phyloP scores from a whole-genome alignment of 495 filamentous ascomycete species.

The Lasiosphaeria hispida region DNA sequence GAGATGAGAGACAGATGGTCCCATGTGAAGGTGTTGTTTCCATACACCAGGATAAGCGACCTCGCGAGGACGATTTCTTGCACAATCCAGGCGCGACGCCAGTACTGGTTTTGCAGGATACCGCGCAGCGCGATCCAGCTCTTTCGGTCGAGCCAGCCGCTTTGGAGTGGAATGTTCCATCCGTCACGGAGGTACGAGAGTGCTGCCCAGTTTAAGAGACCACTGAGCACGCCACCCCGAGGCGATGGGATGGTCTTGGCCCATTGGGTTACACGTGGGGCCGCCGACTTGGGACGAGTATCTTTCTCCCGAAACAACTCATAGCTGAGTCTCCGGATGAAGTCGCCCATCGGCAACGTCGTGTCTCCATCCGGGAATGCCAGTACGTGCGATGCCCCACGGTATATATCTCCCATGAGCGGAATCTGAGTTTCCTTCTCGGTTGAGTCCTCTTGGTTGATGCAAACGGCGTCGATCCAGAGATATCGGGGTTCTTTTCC shows the following conservation, averaged over 20 bases:
- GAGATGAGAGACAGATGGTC: slow-evolving; percentile 3
- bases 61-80: slow-evolving; percentile 6
- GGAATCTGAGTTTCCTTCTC: too few species aligned
- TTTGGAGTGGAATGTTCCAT: neutral
- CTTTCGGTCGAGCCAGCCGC: slow-evolving; percentile 3
- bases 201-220: neutral
- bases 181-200: neutral
- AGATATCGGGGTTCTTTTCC: slow-evolving; percentile 1
- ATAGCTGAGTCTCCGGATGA: neutral
- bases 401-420: too few species aligned
- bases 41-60: slow-evolving; percentile 2
- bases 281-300: too few species aligned
- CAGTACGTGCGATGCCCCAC: too few species aligned
- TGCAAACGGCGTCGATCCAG: too few species aligned
- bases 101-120: slow-evolving; percentile 1
- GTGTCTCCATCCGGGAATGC: neutral
- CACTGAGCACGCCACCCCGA: neutral
- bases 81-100: slow-evolving; percentile 7
- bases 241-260: neutral
- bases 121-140: neutral
- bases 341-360: neutral
- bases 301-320: neutral
- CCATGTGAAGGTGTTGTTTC: neutral
- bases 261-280: neutral
- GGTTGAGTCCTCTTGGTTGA: too few species aligned